A percentile compares a stretch with the other conserved stretches of the same genome.
phyloP scores from a whole-genome alignment of 495 filamentous ascomycete species.

The Friedmanniomyces endolithicus region DNA sequence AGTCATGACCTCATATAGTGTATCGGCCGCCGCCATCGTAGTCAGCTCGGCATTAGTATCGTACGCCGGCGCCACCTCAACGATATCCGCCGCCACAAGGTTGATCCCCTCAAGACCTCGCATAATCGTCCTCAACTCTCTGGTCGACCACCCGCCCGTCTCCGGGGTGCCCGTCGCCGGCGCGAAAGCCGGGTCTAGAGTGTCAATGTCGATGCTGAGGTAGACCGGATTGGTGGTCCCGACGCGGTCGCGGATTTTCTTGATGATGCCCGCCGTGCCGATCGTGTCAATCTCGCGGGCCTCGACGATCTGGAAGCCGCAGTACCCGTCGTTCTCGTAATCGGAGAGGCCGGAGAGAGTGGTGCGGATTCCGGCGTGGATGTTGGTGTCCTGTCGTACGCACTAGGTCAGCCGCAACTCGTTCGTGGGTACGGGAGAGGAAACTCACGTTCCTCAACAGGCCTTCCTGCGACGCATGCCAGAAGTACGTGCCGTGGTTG shows the following conservation, averaged over 20 bases:
- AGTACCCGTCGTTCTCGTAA: constrained; percentile 71
- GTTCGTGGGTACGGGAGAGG: background rate
- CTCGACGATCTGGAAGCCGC: constrained; percentile 70
- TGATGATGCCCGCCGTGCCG: constrained; percentile 58
- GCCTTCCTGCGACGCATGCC: constrained; percentile 55
- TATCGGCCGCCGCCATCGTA: constrained; percentile 70
- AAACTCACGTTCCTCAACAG: constrained; percentile 48
- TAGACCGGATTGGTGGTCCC: constrained; percentile 64
- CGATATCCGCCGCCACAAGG: constrained; percentile 68
- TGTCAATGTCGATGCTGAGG: constrained; percentile 80
- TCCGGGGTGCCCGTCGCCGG: constrained; percentile 80
- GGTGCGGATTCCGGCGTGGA: constrained; percentile 77
- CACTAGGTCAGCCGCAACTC: background rate
- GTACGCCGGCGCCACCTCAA: constrained; percentile 79
- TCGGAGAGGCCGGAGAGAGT: constrained; percentile 48
- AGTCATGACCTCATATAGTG: constrained; percentile 70
- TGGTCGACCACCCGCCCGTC: constrained; percentile 75
- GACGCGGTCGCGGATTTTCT: constrained; percentile 61
- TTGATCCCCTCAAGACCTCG: constrained; percentile 64
- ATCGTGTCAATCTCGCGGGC: constrained; percentile 70
- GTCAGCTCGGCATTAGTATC: constrained; percentile 75
- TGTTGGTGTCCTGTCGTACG: constrained; percentile 46
- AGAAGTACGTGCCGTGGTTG: constrained; percentile 81
- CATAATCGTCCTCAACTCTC: constrained; percentile 62
- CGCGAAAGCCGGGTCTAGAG: constrained; percentile 72